phyloP scores from a whole-genome alignment of 352 stramenopile species.

The Elongisporangium anandrum region DNA sequence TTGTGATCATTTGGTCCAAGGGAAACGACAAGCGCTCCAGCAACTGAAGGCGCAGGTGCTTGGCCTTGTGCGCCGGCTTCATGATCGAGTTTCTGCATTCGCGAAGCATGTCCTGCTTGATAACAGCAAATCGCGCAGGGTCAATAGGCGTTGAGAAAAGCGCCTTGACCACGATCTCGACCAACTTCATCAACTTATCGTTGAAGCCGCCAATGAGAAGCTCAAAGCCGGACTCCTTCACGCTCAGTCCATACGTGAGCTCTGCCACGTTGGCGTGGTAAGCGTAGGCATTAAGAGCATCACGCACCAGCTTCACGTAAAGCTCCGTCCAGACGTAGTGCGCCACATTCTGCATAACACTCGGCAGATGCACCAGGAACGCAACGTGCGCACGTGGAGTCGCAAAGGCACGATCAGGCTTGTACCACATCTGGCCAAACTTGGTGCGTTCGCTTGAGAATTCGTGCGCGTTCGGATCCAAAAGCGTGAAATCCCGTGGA shows the following conservation, averaged over 20 bases:
- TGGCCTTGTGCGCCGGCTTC: conserved; percentile 55
- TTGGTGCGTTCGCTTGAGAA: conserved; percentile 24
- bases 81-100: conserved; percentile 60
- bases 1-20: conserved; percentile 34
- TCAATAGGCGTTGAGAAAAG: conserved; percentile 47
- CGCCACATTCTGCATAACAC: conserved; percentile 26
- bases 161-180: conserved; percentile 52
- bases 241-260: conserved; percentile 60
- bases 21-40: conserved; percentile 50
- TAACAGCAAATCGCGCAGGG: conserved; percentile 49
- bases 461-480: conserved; percentile 22
- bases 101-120: conserved; percentile 67
- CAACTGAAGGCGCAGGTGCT: conserved; percentile 60
- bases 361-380: conserved; percentile 51
- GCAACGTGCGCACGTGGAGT: conserved; percentile 56
- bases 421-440: conserved; percentile 65
- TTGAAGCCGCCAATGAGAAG: conserved; percentile 75
- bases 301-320: conserved; percentile 57
- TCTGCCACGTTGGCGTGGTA: conserved; percentile 74
- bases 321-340: conserved; percentile 46
- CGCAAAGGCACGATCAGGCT: conserved; percentile 48
- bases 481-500: conserved; percentile 56
- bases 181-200: conserved; percentile 63
- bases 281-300: conserved; percentile 67
- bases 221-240: conserved; percentile 61